Evolutionary conservation across 345 rosid genomes (phyloP).

Genomic region (Mangifera indica): DNA sequence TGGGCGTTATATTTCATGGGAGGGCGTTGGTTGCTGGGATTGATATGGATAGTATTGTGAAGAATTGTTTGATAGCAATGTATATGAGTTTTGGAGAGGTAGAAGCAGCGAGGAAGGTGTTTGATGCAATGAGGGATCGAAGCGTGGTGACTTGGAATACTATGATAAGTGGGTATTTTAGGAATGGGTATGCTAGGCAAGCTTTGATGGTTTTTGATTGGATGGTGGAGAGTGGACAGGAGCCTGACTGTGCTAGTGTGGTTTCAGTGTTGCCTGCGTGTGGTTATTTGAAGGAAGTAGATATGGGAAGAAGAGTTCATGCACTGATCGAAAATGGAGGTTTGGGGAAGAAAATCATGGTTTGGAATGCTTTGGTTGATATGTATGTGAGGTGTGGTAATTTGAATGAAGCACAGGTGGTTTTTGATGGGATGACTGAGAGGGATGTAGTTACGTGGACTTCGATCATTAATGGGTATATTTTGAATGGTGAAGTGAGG

Average conservation of each 20-base stretch:
- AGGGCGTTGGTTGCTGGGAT: slow-evolving; percentile 38
- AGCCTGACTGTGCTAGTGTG: slow-evolving; percentile 47
- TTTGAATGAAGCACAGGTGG: slow-evolving; percentile 52
- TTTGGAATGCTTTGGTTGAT: slow-evolving; percentile 57
- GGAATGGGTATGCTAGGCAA: slow-evolving; percentile 42
- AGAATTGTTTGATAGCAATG: slow-evolving; percentile 62
- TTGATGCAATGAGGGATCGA: slow-evolving; percentile 44
- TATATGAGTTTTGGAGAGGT: slow-evolving; percentile 55
- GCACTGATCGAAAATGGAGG: slow-evolving; percentile 40
- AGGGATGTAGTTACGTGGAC: slow-evolving; percentile 73
- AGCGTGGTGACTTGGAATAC: slow-evolving; percentile 68
- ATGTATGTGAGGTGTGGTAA: slow-evolving; percentile 66
- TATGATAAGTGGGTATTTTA: slow-evolving; percentile 63
- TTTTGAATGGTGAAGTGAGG: slow-evolving; percentile 41
- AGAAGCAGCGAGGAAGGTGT: slow-evolving; percentile 46
- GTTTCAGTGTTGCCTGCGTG: slow-evolving; percentile 61
- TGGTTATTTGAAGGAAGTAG: slow-evolving; percentile 55
- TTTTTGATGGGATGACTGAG: slow-evolving; percentile 49
- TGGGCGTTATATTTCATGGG: slow-evolving; percentile 54
- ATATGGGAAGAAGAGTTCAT: slow-evolving; percentile 56
- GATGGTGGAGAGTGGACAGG: slow-evolving; percentile 49
- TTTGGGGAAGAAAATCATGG: slow-evolving; percentile 41
- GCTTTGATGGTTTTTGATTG: slow-evolving; percentile 45
- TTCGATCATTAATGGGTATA: slow-evolving; percentile 57
- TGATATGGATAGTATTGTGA: slow-evolving; percentile 40